Evolutionary conservation across 1,139 yeast species (phyloP), one percentile per base, ranked within the genome.

Genomic region (Yamadazyma oceani): DNA sequence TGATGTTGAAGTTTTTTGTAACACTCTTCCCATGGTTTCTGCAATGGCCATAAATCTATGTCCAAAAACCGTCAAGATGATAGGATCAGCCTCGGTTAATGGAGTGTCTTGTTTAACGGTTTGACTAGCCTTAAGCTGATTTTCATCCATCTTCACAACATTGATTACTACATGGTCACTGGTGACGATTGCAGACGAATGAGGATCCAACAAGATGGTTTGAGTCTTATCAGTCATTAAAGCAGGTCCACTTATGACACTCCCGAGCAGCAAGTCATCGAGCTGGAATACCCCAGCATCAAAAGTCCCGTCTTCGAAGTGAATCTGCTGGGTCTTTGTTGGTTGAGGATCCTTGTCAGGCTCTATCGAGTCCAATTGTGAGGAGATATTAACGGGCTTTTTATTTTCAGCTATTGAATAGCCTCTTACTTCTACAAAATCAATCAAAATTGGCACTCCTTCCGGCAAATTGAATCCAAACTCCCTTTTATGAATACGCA

Each of bases 21-120:
- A 64, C 8, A 90, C 85, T 48, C 80, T 73, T 11, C 95, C 95
- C 95, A 86, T 86, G 54, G 85, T 94, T 52, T 85, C 95, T 3
- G 95, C 95, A 56, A 86, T 82, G 37, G 87, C 85, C 94, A 86
- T 85, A 55, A 86, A 86, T 48, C 94, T 66, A 56, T 86, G 90
- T 15, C 90, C 85, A 60, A 85, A 86, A 1, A 86, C 87, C 1
- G 92, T 82, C 32, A 86, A 60, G 51, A 80, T 77, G 37, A 85
- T 75, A 0, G 94, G 92, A 49, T 85, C 88, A 17, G 81, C 71
- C 5, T 31, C 36, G 3, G 44, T 31, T 13, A 43, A 37, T 7
- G 45, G 38, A 11, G 47, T 17, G 14, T 40, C 39, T 1, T 39
- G 40, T 22, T 19, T 37, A 8, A 15, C 36, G 32, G 34, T 34